phyloP scores from a whole-genome alignment of 2,329 filamentous ascomycete genomes.

The Bipolaris victoriae region DNA sequence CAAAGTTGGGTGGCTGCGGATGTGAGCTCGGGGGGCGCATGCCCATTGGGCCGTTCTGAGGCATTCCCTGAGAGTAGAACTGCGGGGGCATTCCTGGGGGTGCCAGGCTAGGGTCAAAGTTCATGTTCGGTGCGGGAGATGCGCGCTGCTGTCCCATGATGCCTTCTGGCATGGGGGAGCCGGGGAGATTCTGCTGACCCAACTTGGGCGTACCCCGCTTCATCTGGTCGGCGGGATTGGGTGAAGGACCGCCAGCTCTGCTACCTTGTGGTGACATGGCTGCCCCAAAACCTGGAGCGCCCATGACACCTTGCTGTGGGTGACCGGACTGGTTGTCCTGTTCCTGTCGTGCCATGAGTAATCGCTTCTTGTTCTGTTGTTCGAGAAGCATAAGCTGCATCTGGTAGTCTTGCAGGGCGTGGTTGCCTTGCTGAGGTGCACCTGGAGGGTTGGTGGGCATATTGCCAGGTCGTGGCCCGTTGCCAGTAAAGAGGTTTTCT shows the following conservation, averaged over 20 bases:
- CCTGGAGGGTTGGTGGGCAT: slow-evolving; percentile 67
- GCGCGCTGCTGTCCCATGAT: slow-evolving; percentile 66
- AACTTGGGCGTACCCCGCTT: slow-evolving; percentile 79
- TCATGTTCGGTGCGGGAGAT: slow-evolving; percentile 64
- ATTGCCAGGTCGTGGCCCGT: slow-evolving; percentile 36
- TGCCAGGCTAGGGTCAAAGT: slow-evolving; percentile 59
- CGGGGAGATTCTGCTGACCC: slow-evolving; percentile 69
- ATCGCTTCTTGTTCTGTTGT: slow-evolving; percentile 84
- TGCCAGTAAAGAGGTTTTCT: slow-evolving; percentile 44
- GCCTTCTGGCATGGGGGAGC: slow-evolving; percentile 72
- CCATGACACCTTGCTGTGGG: slow-evolving; percentile 55
- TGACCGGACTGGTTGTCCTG: slow-evolving; percentile 70
- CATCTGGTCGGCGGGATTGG: slow-evolving; percentile 79
- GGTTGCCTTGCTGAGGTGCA: slow-evolving; percentile 67
- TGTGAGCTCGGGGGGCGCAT: slow-evolving; percentile 59
- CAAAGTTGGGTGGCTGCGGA: slow-evolving; percentile 60
- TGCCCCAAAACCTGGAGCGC: slow-evolving; percentile 63
- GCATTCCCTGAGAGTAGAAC: slow-evolving; percentile 43
- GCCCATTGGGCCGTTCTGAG: slow-evolving; percentile 52
- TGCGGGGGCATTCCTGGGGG: slow-evolving; percentile 53
- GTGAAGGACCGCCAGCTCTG: slow-evolving; percentile 73
- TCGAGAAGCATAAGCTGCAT: slow-evolving; percentile 88
- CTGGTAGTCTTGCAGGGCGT: slow-evolving; percentile 84
- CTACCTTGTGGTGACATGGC: slow-evolving; percentile 73
- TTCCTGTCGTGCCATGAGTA: slow-evolving; percentile 82